phyloP scores from a whole-genome alignment of 768 basidiomycete species.

The Trametes villosa region DNA sequence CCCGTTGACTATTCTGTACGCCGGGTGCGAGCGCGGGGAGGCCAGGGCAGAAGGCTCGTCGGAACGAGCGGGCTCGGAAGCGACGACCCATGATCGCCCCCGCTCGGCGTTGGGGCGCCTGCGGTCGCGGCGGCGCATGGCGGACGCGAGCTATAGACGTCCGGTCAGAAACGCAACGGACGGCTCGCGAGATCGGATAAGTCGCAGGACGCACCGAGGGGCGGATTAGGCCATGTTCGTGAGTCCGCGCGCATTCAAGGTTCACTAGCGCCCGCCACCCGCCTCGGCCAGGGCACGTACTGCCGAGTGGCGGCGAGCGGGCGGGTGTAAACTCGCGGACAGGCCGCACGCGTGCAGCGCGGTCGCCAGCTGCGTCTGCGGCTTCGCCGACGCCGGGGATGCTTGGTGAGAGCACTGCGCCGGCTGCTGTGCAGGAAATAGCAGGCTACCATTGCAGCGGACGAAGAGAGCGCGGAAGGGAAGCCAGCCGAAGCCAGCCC shows the following conservation, averaged over 20 bases:
- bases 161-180: not conserved
- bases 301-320: too few species aligned
- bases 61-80: not conserved
- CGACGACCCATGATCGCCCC: not conserved
- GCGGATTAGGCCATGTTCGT: not conserved
- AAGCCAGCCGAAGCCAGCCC: not conserved
- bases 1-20: not conserved
- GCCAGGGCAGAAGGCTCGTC: not conserved
- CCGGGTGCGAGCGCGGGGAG: not conserved
- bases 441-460: not conserved
- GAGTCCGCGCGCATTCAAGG: not conserved
- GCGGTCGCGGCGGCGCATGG: too few species aligned
- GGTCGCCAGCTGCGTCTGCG: not conserved
- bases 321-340: too few species aligned
- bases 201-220: not conserved
- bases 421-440: not conserved
- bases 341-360: too few species aligned
- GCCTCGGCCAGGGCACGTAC: too few species aligned
- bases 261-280: not conserved
- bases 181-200: not conserved
- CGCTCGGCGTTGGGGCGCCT: too few species aligned
- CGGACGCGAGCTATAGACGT: not conserved
- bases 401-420: not conserved
- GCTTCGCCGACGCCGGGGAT: not conserved
- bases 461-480: not conserved